A percentile compares a stretch with the other conserved stretches of the same genome.
These are phyloP conservation scores for Pichia paraexigua DNA, from an alignment of 805 yeast species.

Conservation along the genomic window DNA sequence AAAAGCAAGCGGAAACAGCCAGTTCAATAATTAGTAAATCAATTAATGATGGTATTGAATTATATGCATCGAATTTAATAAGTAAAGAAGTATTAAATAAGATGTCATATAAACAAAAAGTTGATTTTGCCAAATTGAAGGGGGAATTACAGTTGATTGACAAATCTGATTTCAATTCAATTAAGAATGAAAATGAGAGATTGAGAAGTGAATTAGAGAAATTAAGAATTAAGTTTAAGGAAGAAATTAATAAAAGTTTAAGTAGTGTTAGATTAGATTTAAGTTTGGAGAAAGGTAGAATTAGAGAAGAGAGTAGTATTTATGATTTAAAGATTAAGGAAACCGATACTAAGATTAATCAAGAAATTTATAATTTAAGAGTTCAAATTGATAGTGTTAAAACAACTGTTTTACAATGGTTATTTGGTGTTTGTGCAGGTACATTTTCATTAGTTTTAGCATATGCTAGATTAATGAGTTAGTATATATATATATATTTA, in stretches of 20 bases:
- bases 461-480: constrained; percentile 60
- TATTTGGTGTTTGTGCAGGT: constrained; percentile 97
- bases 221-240: constrained; percentile 74
- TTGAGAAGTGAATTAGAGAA: constrained; percentile 79
- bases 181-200: constrained; percentile 82
- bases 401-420: constrained; percentile 97
- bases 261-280: constrained; percentile 88
- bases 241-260: constrained; percentile 83
- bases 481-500: neutral
- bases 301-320: constrained; percentile 86
- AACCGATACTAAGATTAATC: constrained; percentile 90
- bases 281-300: constrained; percentile 89
- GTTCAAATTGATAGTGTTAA: constrained; percentile 93
- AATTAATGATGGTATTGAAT: constrained; percentile 69
- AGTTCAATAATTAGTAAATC: constrained; percentile 67
- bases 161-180: constrained; percentile 70
- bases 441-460: constrained; percentile 91
- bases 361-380: constrained; percentile 89
- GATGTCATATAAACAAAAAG: constrained; percentile 90
- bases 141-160: constrained; percentile 89
- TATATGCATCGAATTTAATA: constrained; percentile 72
- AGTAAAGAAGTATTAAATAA: constrained; percentile 76
- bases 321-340: constrained; percentile 93
- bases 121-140: constrained; percentile 89
- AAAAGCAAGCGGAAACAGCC: constrained; percentile 72